Base-by-base conservation (phyloP, 78 protist species). In the Reticulomyxa filosa region DNA sequence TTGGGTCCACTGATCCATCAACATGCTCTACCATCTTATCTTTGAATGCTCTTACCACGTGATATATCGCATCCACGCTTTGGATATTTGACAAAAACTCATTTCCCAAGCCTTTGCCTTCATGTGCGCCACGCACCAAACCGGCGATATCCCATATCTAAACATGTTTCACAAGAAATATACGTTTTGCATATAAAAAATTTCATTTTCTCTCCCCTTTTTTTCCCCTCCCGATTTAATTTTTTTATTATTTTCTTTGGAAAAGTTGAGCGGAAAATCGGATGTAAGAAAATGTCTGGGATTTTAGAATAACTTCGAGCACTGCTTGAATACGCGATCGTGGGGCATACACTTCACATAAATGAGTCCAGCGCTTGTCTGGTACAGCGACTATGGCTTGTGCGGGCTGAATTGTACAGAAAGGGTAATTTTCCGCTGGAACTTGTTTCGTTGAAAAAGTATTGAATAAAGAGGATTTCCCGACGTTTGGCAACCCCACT, bases 401-500 rank as follows among this genome's bases (percentile, higher is more conserved):
- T 29, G 26, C 20, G 37, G 65, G 65, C 34, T 59, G 52, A 30
- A 61, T 61, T 7, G 77, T 72, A 53, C 77, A 72, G 61, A 72
- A 72, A 1, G 69, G 67, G 38, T 48, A 72, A 35, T 64, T 64
- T 35, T 72, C 70, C 3, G 77, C 70, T 5, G 62, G 38, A 34
- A 62, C 70, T 36, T 42, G 22, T 20, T 55, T 3, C 38, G 27
- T 2, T 1, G 70, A 38, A 36, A 72, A 3, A 3, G 55, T 6
- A 29, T 72, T 72, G 70, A 72, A 72, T 8, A 46, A 13, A 36
- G 70, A 23, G 25, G 62, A 42, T 55, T 72, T 72, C 1, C 77
- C 77, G 22, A 72, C 77, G 53, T 62, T 72, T 38, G 77, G 77
- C 2, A 42, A 52, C 34, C 77, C 77, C n/a, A n/a, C n/a, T n/a